Evolutionary conservation across 139 green algal species (phyloP).

Genomic region (Chlorella sp.): DNA sequence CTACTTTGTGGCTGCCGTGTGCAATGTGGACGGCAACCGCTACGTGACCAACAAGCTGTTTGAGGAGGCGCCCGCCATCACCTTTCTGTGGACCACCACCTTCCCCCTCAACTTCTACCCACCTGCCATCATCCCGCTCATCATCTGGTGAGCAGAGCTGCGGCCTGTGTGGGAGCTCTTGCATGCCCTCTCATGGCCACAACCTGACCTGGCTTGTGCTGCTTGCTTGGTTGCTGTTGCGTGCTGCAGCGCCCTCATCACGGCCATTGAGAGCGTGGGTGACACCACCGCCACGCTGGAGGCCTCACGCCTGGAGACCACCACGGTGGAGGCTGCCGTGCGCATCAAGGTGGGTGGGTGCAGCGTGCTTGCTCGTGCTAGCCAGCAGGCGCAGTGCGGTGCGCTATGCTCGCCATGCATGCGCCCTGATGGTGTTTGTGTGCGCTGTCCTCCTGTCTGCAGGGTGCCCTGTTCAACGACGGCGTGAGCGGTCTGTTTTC

Average conservation of each 20-base stretch:
- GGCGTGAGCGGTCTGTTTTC: conserved; percentile 53
- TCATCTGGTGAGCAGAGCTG: conserved; percentile 16
- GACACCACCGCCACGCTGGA: conserved; percentile 72
- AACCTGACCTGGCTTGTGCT: too few species aligned
- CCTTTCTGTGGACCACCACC: conserved; percentile 70
- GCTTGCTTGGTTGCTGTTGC: background rate
- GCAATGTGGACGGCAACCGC: conserved; percentile 35
- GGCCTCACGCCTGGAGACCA: conserved; percentile 31
- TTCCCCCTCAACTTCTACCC: conserved; percentile 58
- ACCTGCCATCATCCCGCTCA: conserved; percentile 35
- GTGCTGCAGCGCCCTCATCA: conserved; percentile 32
- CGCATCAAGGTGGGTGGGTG: conserved; percentile 24
- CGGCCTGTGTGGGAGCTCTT: background rate
- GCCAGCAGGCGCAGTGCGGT: background rate
- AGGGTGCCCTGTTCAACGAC: conserved; percentile 11
- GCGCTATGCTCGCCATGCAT: background rate
- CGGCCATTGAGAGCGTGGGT: conserved; percentile 60
- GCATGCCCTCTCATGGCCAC: too few species aligned
- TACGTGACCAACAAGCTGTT: conserved; percentile 39
- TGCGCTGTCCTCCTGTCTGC: background rate
- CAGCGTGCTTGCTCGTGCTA: background rate
- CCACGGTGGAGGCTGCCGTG: conserved; percentile 20
- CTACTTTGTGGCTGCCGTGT: conserved; percentile 36
- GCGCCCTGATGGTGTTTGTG: too few species aligned
- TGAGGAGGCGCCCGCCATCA: conserved; percentile 46